Conservation (phyloP, 2,329 filamentous ascomycete species). For the Botryotinia narcissicola region DNA sequence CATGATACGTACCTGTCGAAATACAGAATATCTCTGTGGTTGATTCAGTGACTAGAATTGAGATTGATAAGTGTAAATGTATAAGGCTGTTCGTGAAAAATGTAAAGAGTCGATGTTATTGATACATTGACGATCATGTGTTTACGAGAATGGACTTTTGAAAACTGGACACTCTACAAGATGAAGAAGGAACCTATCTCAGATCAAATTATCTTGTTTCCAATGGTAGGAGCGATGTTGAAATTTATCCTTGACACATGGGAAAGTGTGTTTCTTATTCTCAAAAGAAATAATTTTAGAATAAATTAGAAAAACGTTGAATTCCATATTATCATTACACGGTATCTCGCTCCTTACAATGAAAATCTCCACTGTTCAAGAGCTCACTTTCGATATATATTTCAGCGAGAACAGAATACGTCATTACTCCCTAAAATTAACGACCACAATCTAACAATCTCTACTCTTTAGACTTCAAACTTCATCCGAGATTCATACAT, state of each 20-base stretch:
- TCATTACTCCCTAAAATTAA: not conserved
- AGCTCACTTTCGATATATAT: not conserved
- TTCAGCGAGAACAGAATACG: fast-evolving
- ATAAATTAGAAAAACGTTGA: not conserved
- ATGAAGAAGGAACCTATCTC: not conserved
- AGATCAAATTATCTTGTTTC: fast-evolving
- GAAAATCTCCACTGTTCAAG: fast-evolving
- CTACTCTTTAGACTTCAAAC: not conserved
- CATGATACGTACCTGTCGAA: not conserved
- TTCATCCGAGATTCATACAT: not conserved
- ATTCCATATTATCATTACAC: not conserved
- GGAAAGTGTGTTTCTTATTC: not conserved
- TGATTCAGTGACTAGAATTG: not conserved
- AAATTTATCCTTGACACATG: not conserved
- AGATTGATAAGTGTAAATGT: too few species aligned
- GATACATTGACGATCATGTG: not conserved
- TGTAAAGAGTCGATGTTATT: not conserved
- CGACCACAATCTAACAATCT: not conserved
- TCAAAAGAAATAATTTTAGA: not conserved
- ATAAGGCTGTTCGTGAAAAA: not conserved
- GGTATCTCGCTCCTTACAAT: fast-evolving
- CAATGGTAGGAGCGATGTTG: not conserved
- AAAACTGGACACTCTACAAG: fast-evolving
- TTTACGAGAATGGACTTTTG: not conserved
- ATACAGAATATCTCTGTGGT: not conserved